These are phyloP conservation scores for Puccinellia tenuiflora DNA, from an alignment of 176 grass and related monocot species.

Conservation along the genomic window DNA sequence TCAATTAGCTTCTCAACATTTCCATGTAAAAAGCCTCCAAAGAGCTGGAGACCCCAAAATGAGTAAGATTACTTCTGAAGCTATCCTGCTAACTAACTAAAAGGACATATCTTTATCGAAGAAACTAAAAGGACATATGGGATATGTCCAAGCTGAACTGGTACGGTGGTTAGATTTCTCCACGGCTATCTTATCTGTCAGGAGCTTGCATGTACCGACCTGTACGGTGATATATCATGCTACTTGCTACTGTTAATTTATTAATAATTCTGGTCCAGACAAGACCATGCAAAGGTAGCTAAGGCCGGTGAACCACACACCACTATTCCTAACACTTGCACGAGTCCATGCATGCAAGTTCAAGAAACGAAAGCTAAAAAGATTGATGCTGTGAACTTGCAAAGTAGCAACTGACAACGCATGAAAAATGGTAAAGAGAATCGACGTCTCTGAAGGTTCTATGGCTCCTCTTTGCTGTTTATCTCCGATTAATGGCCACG, in stretches of 20 bases:
- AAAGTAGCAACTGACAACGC: not conserved
- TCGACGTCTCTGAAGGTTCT: not conserved
- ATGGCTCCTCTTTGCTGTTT: not conserved
- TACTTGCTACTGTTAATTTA: not conserved
- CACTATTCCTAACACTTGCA: slow-evolving; percentile 30
- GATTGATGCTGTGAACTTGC: slow-evolving; percentile 23
- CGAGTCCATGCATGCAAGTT: slow-evolving; percentile 2
- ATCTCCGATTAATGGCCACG: not conserved
- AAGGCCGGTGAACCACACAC: slow-evolving; percentile 17
- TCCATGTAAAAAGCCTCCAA: not conserved
- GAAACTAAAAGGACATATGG: not conserved
- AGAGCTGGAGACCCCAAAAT: slow-evolving; percentile 1
- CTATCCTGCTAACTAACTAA: not conserved
- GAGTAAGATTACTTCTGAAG: slow-evolving; percentile 16
- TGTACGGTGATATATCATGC: not conserved
- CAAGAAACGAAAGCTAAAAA: not conserved
- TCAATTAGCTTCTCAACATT: not conserved
- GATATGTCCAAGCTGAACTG: not conserved
- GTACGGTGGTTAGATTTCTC: not conserved
- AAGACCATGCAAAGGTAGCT: not conserved
- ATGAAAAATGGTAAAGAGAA: not conserved
- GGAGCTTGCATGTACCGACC: not conserved
- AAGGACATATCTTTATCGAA: slow-evolving; percentile 3
- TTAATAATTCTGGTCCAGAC: not conserved
- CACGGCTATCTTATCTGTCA: not conserved